These are phyloP conservation scores for Vicia sativa DNA, from an alignment of 306 rosid species.

Conservation along the genomic window DNA sequence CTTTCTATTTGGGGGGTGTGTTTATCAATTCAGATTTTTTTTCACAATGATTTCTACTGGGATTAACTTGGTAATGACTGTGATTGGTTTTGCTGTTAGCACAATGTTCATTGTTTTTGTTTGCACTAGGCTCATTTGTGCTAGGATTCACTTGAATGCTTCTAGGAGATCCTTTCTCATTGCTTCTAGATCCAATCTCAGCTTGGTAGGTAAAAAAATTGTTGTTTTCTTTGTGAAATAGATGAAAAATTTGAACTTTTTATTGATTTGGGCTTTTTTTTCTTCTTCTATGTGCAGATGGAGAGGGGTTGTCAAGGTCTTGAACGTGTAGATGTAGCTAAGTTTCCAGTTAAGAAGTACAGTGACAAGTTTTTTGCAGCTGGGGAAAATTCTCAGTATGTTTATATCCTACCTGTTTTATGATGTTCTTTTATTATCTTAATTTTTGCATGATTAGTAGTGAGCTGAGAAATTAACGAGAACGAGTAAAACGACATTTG, in stretches of 20 bases:
- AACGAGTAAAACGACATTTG: neutral
- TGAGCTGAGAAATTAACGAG: neutral
- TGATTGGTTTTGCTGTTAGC: constrained; percentile 92
- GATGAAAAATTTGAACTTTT: constrained; percentile 30
- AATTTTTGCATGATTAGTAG: neutral
- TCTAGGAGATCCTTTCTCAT: constrained; percentile 72
- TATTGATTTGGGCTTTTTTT: constrained; percentile 19
- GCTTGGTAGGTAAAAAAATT: constrained; percentile 46
- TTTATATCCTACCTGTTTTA: constrained; percentile 30
- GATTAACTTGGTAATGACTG: constrained; percentile 92
- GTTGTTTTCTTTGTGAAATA: neutral
- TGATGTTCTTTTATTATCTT: neutral
- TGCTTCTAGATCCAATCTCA: constrained; percentile 85
- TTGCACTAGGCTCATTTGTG: constrained; percentile 87
- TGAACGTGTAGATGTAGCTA: constrained; percentile 64
- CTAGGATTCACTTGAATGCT: constrained; percentile 82
- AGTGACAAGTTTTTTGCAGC: constrained; percentile 73
- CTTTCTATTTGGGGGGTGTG: constrained; percentile 19
- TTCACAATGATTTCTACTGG: constrained; percentile 76
- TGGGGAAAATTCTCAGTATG: constrained; percentile 84
- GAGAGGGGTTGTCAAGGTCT: constrained; percentile 81
- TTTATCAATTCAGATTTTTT: constrained; percentile 27
- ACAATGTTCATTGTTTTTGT: constrained; percentile 90
- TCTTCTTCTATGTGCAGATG: constrained; percentile 50
- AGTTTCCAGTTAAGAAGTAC: constrained; percentile 83